Conservation (phyloP, 2,329 filamentous ascomycete species). For the Cladosporium velox region DNA sequence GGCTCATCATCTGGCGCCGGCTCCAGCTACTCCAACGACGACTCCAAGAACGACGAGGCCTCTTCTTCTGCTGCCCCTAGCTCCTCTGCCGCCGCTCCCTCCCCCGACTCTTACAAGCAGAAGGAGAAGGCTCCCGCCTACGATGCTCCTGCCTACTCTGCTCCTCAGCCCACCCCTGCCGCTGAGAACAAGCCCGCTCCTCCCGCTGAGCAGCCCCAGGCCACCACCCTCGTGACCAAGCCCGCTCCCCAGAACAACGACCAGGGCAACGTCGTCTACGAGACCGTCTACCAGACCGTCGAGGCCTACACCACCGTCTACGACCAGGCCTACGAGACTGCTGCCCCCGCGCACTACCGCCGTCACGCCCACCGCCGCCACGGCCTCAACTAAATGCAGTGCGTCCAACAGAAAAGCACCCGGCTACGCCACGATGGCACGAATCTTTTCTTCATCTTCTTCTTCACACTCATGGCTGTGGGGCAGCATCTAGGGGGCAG, state of each 20-base stretch:
- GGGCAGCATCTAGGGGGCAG: slow-evolving; percentile 10
- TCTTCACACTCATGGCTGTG: neutral
- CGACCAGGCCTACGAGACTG: slow-evolving; percentile 42
- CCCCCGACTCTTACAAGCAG: slow-evolving; percentile 17
- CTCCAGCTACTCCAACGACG: neutral
- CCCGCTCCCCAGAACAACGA: neutral
- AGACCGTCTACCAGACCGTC: slow-evolving; percentile 21
- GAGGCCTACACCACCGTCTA: slow-evolving; percentile 32
- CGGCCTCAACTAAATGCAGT: slow-evolving; percentile 15
- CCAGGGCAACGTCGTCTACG: slow-evolving; percentile 8
- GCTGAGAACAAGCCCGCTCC: neutral
- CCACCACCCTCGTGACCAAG: slow-evolving; percentile 12
- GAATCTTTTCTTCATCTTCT: slow-evolving; percentile 13
- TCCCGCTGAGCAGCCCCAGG: slow-evolving; percentile 6
- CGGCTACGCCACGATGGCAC: slow-evolving; percentile 16
- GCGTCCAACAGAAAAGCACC: slow-evolving; percentile 7
- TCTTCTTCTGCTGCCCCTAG: slow-evolving; percentile 5
- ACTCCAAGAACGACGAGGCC: slow-evolving; percentile 4
- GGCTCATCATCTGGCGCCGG: neutral
- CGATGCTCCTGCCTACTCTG: neutral
- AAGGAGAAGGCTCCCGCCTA: slow-evolving; percentile 7
- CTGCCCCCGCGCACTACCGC: slow-evolving; percentile 33
- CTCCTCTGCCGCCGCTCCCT: slow-evolving; percentile 14
- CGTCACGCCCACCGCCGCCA: slow-evolving; percentile 16
- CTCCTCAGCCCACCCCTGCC: slow-evolving; percentile 8